Conservation (phyloP, 768 basidiomycete species). For the Mycena albidolilacea region DNA sequence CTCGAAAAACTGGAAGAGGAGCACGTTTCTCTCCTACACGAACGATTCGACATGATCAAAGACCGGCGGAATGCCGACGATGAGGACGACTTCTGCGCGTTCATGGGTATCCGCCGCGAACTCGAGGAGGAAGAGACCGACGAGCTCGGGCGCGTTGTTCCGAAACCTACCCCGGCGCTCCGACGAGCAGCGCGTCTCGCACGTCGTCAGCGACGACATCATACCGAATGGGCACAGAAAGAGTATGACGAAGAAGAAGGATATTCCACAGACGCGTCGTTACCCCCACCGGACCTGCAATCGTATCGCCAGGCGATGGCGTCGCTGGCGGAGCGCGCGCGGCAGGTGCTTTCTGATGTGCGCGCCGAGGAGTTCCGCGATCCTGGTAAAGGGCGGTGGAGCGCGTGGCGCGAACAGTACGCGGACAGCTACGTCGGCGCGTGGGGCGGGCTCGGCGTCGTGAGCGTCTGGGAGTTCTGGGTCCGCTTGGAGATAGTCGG, state of each 20-base stretch:
- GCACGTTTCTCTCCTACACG: constrained; percentile 78
- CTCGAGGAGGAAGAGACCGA: constrained; percentile 64
- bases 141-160: constrained; percentile 71
- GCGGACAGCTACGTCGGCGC: constrained; percentile 89
- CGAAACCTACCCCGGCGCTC: constrained; percentile 60
- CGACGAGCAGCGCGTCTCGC: constrained; percentile 71
- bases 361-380: constrained; percentile 87
- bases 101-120: constrained; percentile 67
- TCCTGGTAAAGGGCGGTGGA: constrained; percentile 77
- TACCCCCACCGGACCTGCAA: constrained; percentile 74
- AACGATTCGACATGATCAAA: constrained; percentile 78
- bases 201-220: constrained; percentile 62
- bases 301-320: constrained; percentile 79
- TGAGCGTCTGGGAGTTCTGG: constrained; percentile 97
- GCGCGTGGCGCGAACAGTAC: constrained; percentile 81
- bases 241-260: constrained; percentile 74
- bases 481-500: constrained; percentile 87
- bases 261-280: constrained; percentile 87
- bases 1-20: constrained; percentile 87
- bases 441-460: constrained; percentile 91
- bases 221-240: constrained; percentile 36
- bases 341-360: constrained; percentile 84
- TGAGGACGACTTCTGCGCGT: constrained; percentile 81
- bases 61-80: constrained; percentile 83
- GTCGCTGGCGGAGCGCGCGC: constrained; percentile 65